Evolutionary conservation across 371 early-diverging fungal species (phyloP), one percentile per base, ranked within the genome.

Genomic region (Gilbertella persicaria): DNA sequence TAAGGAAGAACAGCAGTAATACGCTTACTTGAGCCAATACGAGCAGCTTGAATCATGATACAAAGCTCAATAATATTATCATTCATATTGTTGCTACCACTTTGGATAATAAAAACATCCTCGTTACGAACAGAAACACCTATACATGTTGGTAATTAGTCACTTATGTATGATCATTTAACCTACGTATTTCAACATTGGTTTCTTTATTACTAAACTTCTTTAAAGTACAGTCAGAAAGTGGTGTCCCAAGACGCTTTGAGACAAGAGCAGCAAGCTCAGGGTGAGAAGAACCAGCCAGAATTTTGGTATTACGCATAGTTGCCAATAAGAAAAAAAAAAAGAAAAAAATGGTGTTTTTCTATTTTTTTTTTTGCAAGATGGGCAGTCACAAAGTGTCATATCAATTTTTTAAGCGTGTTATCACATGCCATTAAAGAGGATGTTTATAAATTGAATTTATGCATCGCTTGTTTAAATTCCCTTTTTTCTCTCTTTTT

Each of bases 81-180:
- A 70, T 98, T 97, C 73, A 95, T 89, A 29, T 80, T 70, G 50
- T 78, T 77, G 19, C 90, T 93, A 12, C 97, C 97, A 28, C 91
- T 90, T 69, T 97, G 98, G 59, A 98, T 93, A 56, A 98, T 92
- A 71, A 86, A 97, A n/a, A 97, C 95, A 78, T 97, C 96, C 66
- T 94, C 85, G 44, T 94, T 85, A 54, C 98, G 91, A 55, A 98
- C 94, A 47, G 97, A 96, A 33, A 90, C 87, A 24, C 91, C 95
- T 75, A 87, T 51, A 41, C 3, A 33, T 33, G 13, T 33, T n/a
- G n/a, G n/a, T n/a, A n/a, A n/a, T n/a, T n/a, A n/a, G n/a, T n/a
- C n/a, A n/a, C n/a, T n/a, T n/a, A n/a, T n/a, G n/a, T n/a, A 87
- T n/a, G n/a, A n/a, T n/a, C n/a, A n/a, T 10, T 33, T 3, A 17